These are phyloP conservation scores for Panicum miliaceum DNA, from an alignment of 176 grass and related monocot genomes.

Conservation along the genomic window DNA sequence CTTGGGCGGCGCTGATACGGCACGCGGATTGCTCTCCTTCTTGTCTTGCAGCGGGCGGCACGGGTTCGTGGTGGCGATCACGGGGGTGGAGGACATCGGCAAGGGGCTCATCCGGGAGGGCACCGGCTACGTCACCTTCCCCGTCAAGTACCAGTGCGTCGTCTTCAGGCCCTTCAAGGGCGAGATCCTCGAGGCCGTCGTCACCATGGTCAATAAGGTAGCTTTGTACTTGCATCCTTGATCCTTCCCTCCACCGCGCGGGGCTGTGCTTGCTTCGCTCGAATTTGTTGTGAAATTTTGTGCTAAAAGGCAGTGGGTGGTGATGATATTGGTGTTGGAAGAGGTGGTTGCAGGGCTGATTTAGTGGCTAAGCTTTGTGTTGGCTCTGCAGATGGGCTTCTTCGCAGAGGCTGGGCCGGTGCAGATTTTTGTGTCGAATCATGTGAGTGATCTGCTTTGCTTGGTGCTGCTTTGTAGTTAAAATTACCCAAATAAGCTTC, in stretches of 20 bases:
- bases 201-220: constrained; percentile 99
- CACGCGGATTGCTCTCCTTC: not conserved
- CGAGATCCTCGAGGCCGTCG: constrained; percentile 94
- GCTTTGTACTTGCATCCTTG: not conserved
- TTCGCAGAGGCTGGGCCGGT: constrained; percentile 95
- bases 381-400: constrained; percentile 87
- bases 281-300: not conserved
- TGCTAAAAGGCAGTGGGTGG: not conserved
- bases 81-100: constrained; percentile 92
- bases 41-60: constrained; percentile 69
- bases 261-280: not conserved
- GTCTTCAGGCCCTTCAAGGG: constrained; percentile 97
- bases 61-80: constrained; percentile 98
- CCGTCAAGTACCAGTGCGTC: constrained; percentile 97
- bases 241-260: not conserved
- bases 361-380: constrained; percentile 16
- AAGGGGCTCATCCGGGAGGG: constrained; percentile 96
- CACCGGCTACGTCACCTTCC: constrained; percentile 95
- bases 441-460: constrained; percentile 65
- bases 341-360: not conserved
- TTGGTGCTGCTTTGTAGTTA: constrained; percentile 14
- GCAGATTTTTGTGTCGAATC: constrained; percentile 97
- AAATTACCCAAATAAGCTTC: constrained; percentile 11
- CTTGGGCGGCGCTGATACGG: not conserved
- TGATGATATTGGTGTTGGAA: not conserved